Conservation (phyloP, 257 asterid genomes). For the Penstemon eatonii region DNA sequence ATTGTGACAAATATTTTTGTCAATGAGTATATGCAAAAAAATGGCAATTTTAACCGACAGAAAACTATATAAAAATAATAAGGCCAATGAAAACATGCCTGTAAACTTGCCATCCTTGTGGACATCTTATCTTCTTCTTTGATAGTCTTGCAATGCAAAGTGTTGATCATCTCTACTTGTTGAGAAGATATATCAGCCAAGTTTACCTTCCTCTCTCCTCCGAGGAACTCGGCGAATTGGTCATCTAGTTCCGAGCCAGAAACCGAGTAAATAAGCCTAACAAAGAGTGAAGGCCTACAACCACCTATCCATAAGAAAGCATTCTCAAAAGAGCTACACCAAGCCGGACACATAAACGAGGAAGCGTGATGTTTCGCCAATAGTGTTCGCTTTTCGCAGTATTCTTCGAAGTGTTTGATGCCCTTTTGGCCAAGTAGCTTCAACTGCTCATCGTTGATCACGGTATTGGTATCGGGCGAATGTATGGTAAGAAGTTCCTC, state of each 20-base stretch:
- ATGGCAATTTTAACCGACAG: no score
- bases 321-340: conserved; percentile 42
- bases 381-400: conserved; percentile 15
- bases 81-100: neutral
- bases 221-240: conserved; percentile 24
- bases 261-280: conserved; percentile 40
- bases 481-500: conserved; percentile 25
- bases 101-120: conserved; percentile 31
- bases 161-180: conserved; percentile 37
- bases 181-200: conserved; percentile 18
- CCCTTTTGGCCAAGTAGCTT: conserved; percentile 20
- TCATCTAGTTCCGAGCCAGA: conserved; percentile 31
- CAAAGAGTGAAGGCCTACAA: conserved; percentile 39
- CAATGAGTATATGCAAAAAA: no score
- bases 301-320: conserved; percentile 43
- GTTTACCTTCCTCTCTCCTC: conserved; percentile 10
- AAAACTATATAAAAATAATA: no score
- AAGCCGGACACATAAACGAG: conserved; percentile 31
- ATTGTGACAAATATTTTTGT: no score
- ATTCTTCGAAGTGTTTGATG: conserved; percentile 45
- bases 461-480: neutral
- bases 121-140: conserved; percentile 35
- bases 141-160: conserved; percentile 31
- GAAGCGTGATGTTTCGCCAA: conserved; percentile 31
- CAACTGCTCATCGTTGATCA: conserved; percentile 1